Percentiles rank a stretch among this genome's conserved stretches.
phyloP scores from a whole-genome alignment of 2,329 filamentous ascomycete species.

The Macrophomina tecta region DNA sequence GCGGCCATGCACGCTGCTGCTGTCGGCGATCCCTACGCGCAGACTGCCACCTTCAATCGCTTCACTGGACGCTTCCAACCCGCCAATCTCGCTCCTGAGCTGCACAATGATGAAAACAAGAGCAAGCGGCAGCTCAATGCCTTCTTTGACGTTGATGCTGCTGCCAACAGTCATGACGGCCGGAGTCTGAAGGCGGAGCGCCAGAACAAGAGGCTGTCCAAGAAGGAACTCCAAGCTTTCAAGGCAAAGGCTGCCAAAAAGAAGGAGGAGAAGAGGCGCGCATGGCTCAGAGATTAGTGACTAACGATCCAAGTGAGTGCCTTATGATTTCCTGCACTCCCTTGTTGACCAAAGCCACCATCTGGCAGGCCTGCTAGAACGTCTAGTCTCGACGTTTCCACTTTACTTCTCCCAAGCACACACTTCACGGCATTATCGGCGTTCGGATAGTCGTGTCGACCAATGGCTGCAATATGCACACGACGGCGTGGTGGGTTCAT shows the following conservation, averaged over 20 bases:
- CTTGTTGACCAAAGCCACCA: background rate
- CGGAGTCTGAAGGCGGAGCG: constrained; percentile 90
- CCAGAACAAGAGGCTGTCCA: constrained; percentile 80
- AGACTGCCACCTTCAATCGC: constrained; percentile 83
- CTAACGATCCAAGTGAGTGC: constrained; percentile 3
- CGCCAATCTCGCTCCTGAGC: constrained; percentile 70
- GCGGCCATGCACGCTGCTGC: constrained; percentile 32
- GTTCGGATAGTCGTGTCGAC: constrained; percentile 2
- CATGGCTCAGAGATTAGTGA: constrained; percentile 83
- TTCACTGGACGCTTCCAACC: constrained; percentile 86
- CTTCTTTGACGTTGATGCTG: constrained; percentile 94
- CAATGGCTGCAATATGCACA: constrained; percentile 4
- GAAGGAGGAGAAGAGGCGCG: constrained; percentile 93
- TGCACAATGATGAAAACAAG: constrained; percentile 87
- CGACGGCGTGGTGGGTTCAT: constrained; percentile 20
- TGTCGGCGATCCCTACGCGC: constrained; percentile 60
- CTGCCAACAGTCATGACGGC: constrained; percentile 88
- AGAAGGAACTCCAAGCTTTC: constrained; percentile 87
- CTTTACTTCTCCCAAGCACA: background rate
- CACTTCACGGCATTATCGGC: constrained; percentile 11
- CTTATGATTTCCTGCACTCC: background rate
- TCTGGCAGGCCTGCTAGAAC: background rate
- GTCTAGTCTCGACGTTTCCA: background rate
- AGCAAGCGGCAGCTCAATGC: constrained; percentile 86
- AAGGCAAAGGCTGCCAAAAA: constrained; percentile 86